Evolutionary conservation across 2,329 filamentous ascomycete genomes (phyloP).

Genomic region (Apiospora malaysiana): DNA sequence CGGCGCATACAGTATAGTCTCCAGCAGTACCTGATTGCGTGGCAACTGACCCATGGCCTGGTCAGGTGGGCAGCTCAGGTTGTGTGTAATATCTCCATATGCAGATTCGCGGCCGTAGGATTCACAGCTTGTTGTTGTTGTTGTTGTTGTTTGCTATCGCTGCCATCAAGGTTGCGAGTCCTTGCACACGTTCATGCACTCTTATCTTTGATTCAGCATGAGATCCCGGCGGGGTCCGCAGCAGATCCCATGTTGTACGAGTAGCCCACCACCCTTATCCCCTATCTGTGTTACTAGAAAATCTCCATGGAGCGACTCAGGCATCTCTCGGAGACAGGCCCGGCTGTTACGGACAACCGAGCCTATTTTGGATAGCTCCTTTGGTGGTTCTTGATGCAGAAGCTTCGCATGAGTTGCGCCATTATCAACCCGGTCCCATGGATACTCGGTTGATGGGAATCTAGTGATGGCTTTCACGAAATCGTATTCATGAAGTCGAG

Average conservation of each 20-base stretch:
- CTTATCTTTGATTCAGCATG: conserved; percentile 3
- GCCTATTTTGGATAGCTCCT: background rate
- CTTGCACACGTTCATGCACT: background rate
- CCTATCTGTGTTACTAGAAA: background rate
- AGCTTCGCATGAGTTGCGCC: background rate
- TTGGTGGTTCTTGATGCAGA: background rate
- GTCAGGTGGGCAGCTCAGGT: background rate
- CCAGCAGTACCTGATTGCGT: background rate
- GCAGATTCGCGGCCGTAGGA: background rate
- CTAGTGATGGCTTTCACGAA: background rate
- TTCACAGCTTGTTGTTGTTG: too few species aligned
- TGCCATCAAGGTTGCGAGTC: conserved; percentile 9
- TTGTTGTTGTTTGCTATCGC: background rate
- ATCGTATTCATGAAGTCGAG: conserved; percentile 20
- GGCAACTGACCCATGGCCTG: background rate
- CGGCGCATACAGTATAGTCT: background rate
- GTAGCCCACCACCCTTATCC: background rate
- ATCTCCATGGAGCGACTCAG: background rate
- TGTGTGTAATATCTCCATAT: background rate
- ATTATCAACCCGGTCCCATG: background rate
- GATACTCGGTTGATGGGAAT: background rate
- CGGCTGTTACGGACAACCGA: background rate
- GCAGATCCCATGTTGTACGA: background rate
- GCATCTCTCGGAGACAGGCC: background rate
- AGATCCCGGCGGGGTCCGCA: background rate